A percentile compares a stretch with the other conserved stretches of the same genome.
phyloP scores from a whole-genome alignment of 208 protist genomes.

The Porcisia deanei region DNA sequence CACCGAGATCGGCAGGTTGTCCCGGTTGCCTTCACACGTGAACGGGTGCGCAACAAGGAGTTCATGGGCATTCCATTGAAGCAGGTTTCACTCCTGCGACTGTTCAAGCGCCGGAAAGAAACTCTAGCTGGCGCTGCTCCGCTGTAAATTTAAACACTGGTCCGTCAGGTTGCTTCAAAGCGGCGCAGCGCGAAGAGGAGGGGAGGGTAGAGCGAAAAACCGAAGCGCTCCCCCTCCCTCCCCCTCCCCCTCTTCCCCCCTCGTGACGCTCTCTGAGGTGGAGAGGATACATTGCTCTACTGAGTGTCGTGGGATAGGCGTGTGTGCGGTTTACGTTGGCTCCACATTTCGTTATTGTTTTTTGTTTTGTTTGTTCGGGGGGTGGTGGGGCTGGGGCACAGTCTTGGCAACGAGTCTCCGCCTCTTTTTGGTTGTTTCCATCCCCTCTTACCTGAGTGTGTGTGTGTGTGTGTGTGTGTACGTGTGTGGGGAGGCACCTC shows the following conservation, averaged over 20 bases:
- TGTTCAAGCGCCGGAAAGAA: conserved; percentile 24
- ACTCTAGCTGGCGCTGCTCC: neutral
- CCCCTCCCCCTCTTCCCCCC: neutral
- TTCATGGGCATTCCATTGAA: conserved; percentile 22
- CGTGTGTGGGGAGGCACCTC: too few relatives aligned
- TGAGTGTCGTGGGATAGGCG: too few relatives aligned
- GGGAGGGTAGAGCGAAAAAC: neutral
- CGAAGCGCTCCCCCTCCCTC: neutral
- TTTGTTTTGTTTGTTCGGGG: neutral
- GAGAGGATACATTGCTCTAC: too few relatives aligned
- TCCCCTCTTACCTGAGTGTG: too few relatives aligned
- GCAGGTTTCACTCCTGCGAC: conserved; percentile 20
- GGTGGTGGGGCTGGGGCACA: neutral
- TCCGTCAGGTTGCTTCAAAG: neutral
- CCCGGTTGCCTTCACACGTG: conserved; percentile 3
- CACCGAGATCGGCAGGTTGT: conserved; percentile 10
- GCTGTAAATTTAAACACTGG: neutral
- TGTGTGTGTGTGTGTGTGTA: too few relatives aligned
- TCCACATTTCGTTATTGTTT: too few relatives aligned
- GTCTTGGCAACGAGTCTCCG: too few relatives aligned
- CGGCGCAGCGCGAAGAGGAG: neutral
- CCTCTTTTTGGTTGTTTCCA: too few relatives aligned
- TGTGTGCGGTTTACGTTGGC: too few relatives aligned
- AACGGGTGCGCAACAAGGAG: neutral
- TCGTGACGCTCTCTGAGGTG: neutral